Evolutionary conservation across 2,329 filamentous ascomycete genomes (phyloP).

Genomic region (Dactylellina sp.): DNA sequence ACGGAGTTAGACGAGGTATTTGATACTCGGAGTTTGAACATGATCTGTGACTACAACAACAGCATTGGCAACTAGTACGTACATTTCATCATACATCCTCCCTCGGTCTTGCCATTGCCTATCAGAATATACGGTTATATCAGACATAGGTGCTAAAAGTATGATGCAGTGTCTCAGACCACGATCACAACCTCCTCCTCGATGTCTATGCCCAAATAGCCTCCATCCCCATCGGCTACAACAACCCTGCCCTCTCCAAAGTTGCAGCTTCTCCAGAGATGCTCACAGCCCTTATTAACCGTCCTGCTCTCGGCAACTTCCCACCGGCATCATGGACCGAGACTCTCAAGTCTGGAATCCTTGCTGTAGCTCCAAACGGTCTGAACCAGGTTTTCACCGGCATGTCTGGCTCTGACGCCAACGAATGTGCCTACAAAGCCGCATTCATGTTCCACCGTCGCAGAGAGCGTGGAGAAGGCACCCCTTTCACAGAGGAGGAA

Average conservation of each 20-base stretch:
- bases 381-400: constrained; percentile 90
- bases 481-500: constrained; percentile 84
- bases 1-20: constrained; percentile 67
- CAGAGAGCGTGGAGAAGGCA: constrained; percentile 78
- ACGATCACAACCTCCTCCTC: constrained; percentile 51
- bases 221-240: constrained; percentile 91
- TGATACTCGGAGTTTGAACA: constrained; percentile 69
- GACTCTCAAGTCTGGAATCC: constrained; percentile 81
- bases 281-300: constrained; percentile 83
- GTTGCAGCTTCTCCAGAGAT: constrained; percentile 81
- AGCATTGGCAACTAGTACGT: constrained; percentile 67
- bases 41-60: constrained; percentile 69
- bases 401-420: constrained; percentile 89
- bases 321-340: constrained; percentile 85
- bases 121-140: not conserved
- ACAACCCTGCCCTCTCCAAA: constrained; percentile 80
- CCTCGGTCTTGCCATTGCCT: not conserved
- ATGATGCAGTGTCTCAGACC: constrained; percentile 42
- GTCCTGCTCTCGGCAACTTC: constrained; percentile 90
- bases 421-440: constrained; percentile 94
- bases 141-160: constrained; percentile 2
- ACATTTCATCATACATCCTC: not conserved
- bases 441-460: constrained; percentile 93
- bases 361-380: constrained; percentile 84
- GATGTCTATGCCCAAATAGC: constrained; percentile 87